Percentiles rank a stretch among this genome's conserved stretches.
phyloP scores from a whole-genome alignment of 805 yeast species.

The Nakazawaea wickerhamii region DNA sequence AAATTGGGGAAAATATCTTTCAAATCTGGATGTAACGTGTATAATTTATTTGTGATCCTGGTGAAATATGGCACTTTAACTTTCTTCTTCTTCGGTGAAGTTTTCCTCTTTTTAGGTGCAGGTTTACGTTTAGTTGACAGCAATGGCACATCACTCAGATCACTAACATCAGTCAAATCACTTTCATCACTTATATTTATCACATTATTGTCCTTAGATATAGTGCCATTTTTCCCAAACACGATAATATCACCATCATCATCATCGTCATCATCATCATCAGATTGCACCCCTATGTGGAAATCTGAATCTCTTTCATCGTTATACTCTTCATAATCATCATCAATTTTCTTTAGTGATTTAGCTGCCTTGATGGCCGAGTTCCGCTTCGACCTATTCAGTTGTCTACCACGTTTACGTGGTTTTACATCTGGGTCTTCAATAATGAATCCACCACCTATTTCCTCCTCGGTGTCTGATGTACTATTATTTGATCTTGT shows the following conservation, averaged over 20 bases:
- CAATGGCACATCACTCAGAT: slow-evolving; percentile 6
- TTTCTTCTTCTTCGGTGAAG: slow-evolving; percentile 21
- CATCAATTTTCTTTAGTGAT: slow-evolving; percentile 21
- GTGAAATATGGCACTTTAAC: slow-evolving; percentile 64
- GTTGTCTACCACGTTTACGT: slow-evolving; percentile 1
- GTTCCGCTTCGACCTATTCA: slow-evolving; percentile 17
- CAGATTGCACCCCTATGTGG: slow-evolving; percentile 17
- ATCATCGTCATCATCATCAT: slow-evolving; percentile 36
- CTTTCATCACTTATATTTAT: slow-evolving; percentile 17
- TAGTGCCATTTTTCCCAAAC: slow-evolving; percentile 20
- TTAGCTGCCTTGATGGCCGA: slow-evolving; percentile 23
- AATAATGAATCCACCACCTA: slow-evolving; percentile 37
- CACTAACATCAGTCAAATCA: slow-evolving; percentile 16
- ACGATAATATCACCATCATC: slow-evolving; percentile 28
- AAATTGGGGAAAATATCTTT: slow-evolving; percentile 66
- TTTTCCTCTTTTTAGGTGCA: slow-evolving; percentile 17
- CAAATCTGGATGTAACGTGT: slow-evolving; percentile 74
- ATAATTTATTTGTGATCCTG: slow-evolving; percentile 62
- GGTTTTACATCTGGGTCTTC: slow-evolving; percentile 28
- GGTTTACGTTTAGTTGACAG: slow-evolving; percentile 19
- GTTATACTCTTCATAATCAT: slow-evolving; percentile 29
- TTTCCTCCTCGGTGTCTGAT: slow-evolving; percentile 1
- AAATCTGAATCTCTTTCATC: slow-evolving; percentile 21
- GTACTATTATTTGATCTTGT: slow-evolving; percentile 1
- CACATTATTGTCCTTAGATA: slow-evolving; percentile 7